phyloP scores from a whole-genome alignment of 1,139 yeast species.

The Eremothecium coryli region DNA sequence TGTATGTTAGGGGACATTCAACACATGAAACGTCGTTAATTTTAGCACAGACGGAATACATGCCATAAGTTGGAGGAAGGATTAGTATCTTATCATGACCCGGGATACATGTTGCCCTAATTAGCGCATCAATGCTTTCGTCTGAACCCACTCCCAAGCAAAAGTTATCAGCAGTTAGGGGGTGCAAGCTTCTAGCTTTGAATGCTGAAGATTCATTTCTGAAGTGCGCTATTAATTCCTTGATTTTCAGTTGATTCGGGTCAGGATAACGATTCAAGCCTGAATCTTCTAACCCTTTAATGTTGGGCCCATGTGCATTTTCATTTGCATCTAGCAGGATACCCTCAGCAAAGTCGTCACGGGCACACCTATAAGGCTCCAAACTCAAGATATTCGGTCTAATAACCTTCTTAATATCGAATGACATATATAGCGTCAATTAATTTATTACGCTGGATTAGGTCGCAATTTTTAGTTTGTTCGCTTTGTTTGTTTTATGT shows the following conservation, averaged over 20 bases:
- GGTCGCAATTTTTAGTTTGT: neutral
- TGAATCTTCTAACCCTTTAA: conserved; percentile 36
- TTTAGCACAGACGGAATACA: conserved; percentile 86
- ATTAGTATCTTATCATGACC: conserved; percentile 70
- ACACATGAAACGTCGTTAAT: conserved; percentile 79
- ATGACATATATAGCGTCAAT: conserved; percentile 18
- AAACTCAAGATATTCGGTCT: conserved; percentile 75
- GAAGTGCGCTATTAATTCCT: conserved; percentile 58
- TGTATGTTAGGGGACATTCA: conserved; percentile 48
- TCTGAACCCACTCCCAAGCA: conserved; percentile 97
- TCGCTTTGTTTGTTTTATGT: too few relatives aligned
- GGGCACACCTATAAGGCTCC: conserved; percentile 91
- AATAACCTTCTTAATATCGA: conserved; percentile 36
- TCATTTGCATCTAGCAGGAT: conserved; percentile 90
- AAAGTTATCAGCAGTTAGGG: conserved; percentile 55
- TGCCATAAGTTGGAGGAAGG: conserved; percentile 96
- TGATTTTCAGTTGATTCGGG: conserved; percentile 83
- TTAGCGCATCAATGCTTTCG: conserved; percentile 83
- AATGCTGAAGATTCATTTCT: conserved; percentile 46
- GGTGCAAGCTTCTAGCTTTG: conserved; percentile 19
- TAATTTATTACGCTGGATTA: neutral
- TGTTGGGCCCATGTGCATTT: conserved; percentile 85
- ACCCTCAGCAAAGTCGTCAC: conserved; percentile 87
- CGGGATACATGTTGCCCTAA: conserved; percentile 79
- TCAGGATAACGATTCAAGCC: conserved; percentile 89